Conservation (phyloP, 2,329 filamentous ascomycete genomes). For the Colletotrichum eleusines region DNA sequence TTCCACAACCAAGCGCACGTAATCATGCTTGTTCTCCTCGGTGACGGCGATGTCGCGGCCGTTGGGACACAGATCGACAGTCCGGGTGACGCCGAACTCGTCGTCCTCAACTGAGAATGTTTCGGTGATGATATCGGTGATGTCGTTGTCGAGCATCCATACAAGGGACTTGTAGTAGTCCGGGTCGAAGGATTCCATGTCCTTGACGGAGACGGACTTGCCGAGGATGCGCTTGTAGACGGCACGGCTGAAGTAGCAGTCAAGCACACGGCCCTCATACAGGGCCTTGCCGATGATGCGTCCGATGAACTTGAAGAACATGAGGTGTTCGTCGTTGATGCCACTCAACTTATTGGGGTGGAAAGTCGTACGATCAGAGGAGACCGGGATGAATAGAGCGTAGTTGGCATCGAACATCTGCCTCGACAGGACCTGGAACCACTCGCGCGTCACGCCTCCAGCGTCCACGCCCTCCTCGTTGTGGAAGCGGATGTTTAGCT, state of each 20-base stretch:
- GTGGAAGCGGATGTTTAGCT: conserved; percentile 96
- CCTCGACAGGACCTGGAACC: conserved; percentile 97
- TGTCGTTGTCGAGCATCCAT: conserved; percentile 99
- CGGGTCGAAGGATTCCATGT: conserved; percentile 98
- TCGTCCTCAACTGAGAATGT: conserved; percentile 96
- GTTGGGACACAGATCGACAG: conserved; percentile 87
- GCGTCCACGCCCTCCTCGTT: conserved; percentile 98
- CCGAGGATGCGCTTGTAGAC: conserved; percentile 98
- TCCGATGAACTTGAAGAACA: conserved; percentile 99
- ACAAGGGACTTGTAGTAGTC: conserved; percentile 99
- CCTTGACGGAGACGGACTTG: conserved; percentile 95
- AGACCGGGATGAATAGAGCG: conserved; percentile 94
- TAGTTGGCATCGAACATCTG: conserved; percentile 99
- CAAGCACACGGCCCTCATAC: conserved; percentile 94
- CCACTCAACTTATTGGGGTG: conserved; percentile 95
- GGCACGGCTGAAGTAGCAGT: conserved; percentile 98
- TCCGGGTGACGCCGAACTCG: conserved; percentile 89
- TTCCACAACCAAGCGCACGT: conserved; percentile 93
- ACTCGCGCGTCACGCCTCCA: conserved; percentile 96
- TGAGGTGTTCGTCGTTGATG: conserved; percentile 94
- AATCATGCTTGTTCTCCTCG: conserved; percentile 98
- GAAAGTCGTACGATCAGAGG: conserved; percentile 97
- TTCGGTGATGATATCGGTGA: conserved; percentile 96
- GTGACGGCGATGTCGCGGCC: conserved; percentile 94
- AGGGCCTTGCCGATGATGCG: conserved; percentile 98